These are phyloP conservation scores for Sarocladium brachiariae DNA, from an alignment of 2,329 filamentous ascomycete genomes.

Conservation along the genomic window DNA sequence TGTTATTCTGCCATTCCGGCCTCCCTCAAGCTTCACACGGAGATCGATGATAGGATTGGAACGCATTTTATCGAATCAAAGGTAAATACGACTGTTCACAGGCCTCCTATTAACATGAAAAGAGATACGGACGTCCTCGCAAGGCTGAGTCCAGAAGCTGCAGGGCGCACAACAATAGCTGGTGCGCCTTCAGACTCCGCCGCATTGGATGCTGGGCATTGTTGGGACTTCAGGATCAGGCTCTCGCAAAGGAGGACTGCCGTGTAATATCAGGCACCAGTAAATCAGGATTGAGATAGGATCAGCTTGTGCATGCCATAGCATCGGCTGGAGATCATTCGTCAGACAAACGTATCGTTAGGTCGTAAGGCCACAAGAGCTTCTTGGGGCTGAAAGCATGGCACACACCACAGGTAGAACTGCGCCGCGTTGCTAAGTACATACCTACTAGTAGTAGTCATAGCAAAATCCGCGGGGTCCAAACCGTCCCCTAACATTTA, in stretches of 20 bases:
- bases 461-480: neutral
- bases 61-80: too few relatives aligned
- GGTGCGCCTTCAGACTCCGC: slow-evolving; percentile 1
- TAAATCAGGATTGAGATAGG: neutral
- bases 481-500: slow-evolving; percentile 6
- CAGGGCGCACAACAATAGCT: neutral
- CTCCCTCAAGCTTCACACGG: too few relatives aligned
- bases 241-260: neutral
- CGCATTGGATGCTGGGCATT: neutral
- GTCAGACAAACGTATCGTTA: neutral
- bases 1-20: too few relatives aligned
- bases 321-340: neutral
- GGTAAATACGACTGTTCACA: too few relatives aligned
- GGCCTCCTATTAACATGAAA: too few relatives aligned
- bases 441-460: neutral
- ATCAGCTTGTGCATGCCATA: too few relatives aligned
- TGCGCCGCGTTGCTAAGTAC: neutral
- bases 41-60: too few relatives aligned
- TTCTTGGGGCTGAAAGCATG: slow-evolving; percentile 3
- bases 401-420: neutral
- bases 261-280: neutral
- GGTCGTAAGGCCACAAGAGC: neutral
- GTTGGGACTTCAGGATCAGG: neutral
- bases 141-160: neutral
- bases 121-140: neutral